Evolutionary conservation across 768 basidiomycete species (phyloP).

Genomic region (Termitomyces sp.): DNA sequence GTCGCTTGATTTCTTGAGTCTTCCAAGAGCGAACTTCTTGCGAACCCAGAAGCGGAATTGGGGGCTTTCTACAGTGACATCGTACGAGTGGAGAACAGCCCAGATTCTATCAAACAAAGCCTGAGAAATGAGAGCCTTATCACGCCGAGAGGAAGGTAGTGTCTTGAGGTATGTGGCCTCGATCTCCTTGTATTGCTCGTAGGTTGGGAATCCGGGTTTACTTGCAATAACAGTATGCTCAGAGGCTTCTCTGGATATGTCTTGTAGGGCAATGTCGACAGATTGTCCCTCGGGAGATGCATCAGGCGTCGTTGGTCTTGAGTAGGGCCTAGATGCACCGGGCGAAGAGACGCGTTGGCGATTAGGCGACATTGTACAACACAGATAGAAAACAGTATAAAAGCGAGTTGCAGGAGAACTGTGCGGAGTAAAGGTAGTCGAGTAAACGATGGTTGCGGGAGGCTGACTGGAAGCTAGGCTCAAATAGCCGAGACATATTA

Average conservation of each 20-base stretch:
- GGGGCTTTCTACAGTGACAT: conserved; percentile 40
- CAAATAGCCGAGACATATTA: background rate
- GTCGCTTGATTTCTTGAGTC: conserved; percentile 17
- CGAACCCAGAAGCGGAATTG: conserved; percentile 83
- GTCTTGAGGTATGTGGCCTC: conserved; percentile 52
- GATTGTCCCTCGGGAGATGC: conserved; percentile 6
- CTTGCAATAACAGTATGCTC: conserved; percentile 8
- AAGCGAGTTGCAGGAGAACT: background rate
- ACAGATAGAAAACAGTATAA: conserved; percentile 3
- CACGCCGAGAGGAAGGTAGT: conserved; percentile 46
- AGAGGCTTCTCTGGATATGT: conserved; percentile 3
- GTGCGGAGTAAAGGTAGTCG: background rate
- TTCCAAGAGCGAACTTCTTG: conserved; percentile 65
- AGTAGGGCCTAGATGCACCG: conserved; percentile 28
- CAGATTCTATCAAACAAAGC: conserved; percentile 67
- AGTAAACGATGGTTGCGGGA: background rate
- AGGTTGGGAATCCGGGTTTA: conserved; percentile 53
- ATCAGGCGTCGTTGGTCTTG: conserved; percentile 17
- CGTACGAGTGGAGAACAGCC: conserved; percentile 54
- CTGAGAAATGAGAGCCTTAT: conserved; percentile 71
- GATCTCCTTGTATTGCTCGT: conserved; percentile 52
- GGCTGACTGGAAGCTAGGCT: background rate
- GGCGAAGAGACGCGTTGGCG: conserved; percentile 21
- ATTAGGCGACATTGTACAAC: conserved; percentile 25
- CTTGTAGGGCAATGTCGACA: conserved; percentile 4